Base-by-base conservation (phyloP, 1,284 basidiomycete genomes). In the Gastroboletus turbinatus region DNA sequence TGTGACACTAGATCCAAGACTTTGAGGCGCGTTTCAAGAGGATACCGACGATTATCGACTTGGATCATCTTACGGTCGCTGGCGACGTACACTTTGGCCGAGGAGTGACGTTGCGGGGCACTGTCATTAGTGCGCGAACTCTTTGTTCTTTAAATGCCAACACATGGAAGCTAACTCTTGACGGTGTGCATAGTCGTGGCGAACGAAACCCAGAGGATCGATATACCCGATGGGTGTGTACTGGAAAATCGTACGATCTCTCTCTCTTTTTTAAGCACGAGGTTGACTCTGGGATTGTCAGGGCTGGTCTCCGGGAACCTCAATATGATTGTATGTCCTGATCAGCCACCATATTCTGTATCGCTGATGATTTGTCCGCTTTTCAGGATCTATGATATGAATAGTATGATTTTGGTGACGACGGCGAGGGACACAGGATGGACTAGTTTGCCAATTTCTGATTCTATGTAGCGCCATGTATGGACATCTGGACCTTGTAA, bases 21-120 rank as follows among this genome's bases (percentile, higher is more conserved):
- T 98, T 98, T 83, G 93, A 96, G 79, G 94, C 94, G 76, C 84
- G 94, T 50, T 95, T 96, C 87, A 95, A 95, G 85, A 91, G 88
- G 74, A 96, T 97, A 67, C 95, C 95, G 39, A 86, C 88, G 72
- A 91, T 96, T 62, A 77, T 90, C 60, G 95, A 96, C 73, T 81
- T 97, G 59, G 96, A 98, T 76, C 95, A 98, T 75, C 80, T 98
- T 70, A 98, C 96, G 6, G 94, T 98, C 47, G 90, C 91, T 55
- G 96, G 96, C 38, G 94, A 98, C 73, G 94, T 98, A 14, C 89
- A 88, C 76, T 98, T 98, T 72, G 94, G 96, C 32, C 85, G 92
- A 63, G 91, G 92, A 71, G 91, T 97, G 51, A 92, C 88, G 35
- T 80, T 94, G 50, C 84, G 89, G 38, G 92, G 92, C 17, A 93